Evolutionary conservation across 2,329 filamentous ascomycete genomes (phyloP).

Genomic region (Teratosphaeria pseudoeucalypti): DNA sequence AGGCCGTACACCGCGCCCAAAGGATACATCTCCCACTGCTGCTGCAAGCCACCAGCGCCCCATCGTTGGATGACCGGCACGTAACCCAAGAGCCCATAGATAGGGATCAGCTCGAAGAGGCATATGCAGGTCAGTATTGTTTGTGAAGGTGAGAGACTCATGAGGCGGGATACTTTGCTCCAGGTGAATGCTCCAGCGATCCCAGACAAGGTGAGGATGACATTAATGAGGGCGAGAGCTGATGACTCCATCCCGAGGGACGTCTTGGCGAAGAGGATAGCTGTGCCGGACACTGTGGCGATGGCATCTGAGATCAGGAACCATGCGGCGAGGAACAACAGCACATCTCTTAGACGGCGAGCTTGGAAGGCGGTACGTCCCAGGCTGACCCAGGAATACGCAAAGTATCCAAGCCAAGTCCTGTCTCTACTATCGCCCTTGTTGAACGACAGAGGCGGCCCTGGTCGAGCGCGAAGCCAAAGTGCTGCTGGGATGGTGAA

Average conservation of each 20-base stretch:
- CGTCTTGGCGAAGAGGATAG: conserved; percentile 92
- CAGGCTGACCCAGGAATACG: conserved; percentile 77
- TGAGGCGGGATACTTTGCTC: conserved; percentile 62
- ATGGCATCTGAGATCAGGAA: conserved; percentile 91
- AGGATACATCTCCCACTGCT: conserved; percentile 94
- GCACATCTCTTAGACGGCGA: conserved; percentile 58
- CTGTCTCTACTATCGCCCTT: conserved; percentile 6
- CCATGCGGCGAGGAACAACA: conserved; percentile 78
- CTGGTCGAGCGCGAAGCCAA: conserved; percentile 80
- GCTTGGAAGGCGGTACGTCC: conserved; percentile 71
- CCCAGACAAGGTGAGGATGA: conserved; percentile 76
- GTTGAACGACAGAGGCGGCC: conserved; percentile 52
- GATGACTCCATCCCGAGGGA: conserved; percentile 81
- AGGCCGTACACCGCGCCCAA: conserved; percentile 85
- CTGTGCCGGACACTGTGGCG: conserved; percentile 87
- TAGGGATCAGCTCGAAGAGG: conserved; percentile 81
- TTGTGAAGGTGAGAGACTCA: conserved; percentile 65
- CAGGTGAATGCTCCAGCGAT: conserved; percentile 84
- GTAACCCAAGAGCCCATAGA: conserved; percentile 85
- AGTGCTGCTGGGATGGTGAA: conserved; percentile 83
- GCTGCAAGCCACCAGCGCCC: conserved; percentile 76
- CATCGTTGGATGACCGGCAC: conserved; percentile 65
- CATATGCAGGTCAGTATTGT: conserved; percentile 88
- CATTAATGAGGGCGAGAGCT: conserved; percentile 82
- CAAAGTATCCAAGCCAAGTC: conserved; percentile 61